phyloP scores from a whole-genome alignment of 23 red algal species.

The Cyanidiococcus yangmingshanensis region DNA sequence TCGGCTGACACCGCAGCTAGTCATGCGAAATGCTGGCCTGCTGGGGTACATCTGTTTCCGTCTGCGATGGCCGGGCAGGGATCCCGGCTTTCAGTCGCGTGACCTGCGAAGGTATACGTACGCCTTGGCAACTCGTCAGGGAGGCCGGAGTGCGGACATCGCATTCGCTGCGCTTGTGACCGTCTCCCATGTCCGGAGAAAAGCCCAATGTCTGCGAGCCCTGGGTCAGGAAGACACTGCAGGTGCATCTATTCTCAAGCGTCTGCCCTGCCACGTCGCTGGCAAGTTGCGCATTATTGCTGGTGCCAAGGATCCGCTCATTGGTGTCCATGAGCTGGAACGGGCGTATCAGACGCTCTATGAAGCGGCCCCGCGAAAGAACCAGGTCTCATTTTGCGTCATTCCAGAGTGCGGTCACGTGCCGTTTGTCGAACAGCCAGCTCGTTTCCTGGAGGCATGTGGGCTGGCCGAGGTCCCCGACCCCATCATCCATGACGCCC shows the following conservation, averaged over 20 bases:
- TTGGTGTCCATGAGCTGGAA: constrained; percentile 47
- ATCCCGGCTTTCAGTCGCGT: constrained; percentile 27
- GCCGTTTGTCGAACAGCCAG: constrained; percentile 66
- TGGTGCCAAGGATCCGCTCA: constrained; percentile 55
- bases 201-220: neutral
- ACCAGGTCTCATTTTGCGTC: constrained; percentile 33
- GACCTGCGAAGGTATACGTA: constrained; percentile 62
- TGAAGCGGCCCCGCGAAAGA: neutral
- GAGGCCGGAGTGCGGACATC: neutral
- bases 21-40: constrained; percentile 65
- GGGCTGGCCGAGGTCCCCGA: neutral
- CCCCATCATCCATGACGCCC: no score
- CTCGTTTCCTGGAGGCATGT: constrained; percentile 36
- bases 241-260: constrained; percentile 17
- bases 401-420: constrained; percentile 58
- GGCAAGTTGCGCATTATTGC: constrained; percentile 47
- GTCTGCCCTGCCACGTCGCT: constrained; percentile 21
- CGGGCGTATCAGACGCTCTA: constrained; percentile 40
- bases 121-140: constrained; percentile 39
- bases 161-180: neutral
- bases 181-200: neutral
- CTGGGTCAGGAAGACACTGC: constrained; percentile 25
- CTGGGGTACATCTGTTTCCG: constrained; percentile 63
- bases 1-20: constrained; percentile 50
- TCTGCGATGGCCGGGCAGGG: constrained; percentile 45